Conservation (phyloP, 495 filamentous ascomycete genomes). For the Podospora conica region DNA sequence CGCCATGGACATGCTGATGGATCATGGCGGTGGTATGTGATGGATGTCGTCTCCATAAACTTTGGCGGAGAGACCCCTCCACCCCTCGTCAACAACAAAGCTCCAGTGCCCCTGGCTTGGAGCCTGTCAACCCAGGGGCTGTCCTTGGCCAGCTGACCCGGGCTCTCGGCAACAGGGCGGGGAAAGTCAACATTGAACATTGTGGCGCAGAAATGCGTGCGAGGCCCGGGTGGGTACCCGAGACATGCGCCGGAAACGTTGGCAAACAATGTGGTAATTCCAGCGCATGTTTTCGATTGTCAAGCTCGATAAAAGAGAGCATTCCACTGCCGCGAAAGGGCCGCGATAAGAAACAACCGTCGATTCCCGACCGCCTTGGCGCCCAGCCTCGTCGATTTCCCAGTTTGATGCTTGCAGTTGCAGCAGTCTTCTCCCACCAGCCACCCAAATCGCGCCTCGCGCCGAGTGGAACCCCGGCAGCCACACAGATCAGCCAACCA, state of each 20-base stretch:
- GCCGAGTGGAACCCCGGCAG: not conserved
- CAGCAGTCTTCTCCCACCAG: not conserved
- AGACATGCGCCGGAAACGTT: not conserved
- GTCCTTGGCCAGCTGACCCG: not conserved
- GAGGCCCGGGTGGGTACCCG: too few relatives aligned
- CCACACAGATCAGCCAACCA: conserved; percentile 2
- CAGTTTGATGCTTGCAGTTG: not conserved
- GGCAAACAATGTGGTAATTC: not conserved
- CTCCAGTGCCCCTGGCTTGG: not conserved
- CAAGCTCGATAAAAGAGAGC: not conserved
- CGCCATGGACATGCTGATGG: not conserved
- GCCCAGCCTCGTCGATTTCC: conserved; percentile 5
- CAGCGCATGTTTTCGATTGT: not conserved
- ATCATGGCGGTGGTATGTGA: not conserved
- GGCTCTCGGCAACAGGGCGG: not conserved
- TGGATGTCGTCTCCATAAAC: not conserved
- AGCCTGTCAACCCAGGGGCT: not conserved
- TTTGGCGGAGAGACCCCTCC: not conserved
- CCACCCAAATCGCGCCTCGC: not conserved
- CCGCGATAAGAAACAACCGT: not conserved
- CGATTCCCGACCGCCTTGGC: not conserved
- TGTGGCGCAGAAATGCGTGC: conserved; percentile 7
- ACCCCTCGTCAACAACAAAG: not conserved
- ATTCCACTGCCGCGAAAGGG: not conserved
- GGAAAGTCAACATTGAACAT: conserved; percentile 7